Evolutionary conservation across 805 yeast species (phyloP), one percentile per base, ranked within the genome.

Genomic region (Myxozyma kluyveri): DNA sequence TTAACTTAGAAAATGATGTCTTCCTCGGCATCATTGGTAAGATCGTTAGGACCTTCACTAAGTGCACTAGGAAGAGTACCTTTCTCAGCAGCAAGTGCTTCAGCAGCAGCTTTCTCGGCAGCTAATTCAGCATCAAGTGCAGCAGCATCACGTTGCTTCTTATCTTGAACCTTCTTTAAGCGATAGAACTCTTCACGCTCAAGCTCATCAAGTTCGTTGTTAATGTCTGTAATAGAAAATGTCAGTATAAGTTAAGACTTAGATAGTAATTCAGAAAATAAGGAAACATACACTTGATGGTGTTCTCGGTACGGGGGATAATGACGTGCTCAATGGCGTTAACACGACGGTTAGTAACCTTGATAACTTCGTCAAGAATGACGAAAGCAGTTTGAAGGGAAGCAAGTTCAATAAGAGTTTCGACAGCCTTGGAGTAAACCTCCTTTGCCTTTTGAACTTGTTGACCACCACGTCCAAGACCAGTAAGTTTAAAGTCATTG

Each of bases 171-270:
- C 72, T 91, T 91, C 76, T 93, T 93, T 74, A 91, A 80, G 65
- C 99, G 79, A 74, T 90, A 93, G 68, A 91, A 91, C 72, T 91
- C 99, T 73, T 91, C 99, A 79, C 99, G 86, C 69, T 93, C 98
- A 69, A 93, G 79, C 73, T 91, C 99, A 72, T 93, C 99, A 67
- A 91, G 79, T 71, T 91, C 99, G 31, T 96, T 86, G 70, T 89
- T 90, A 75, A 91, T 91, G 72, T 91, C 81, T 47, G 77, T 7
- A 4, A 12, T 70, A 17, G 14, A 21, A 42, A 21, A 19, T 6
- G 31, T 17, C 9, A 26, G 23, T 5, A 23, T 26, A 9, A 45
- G 24, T 24, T 23, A 37, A 22, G 14, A 31, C 9, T 44, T 7
- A 14, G 18, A 43, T n/a, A 23, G 29, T 9, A 33, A 4, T 3